These are phyloP conservation scores for Nemania sp. DNA, from an alignment of 2,329 filamentous ascomycete genomes.

Conservation along the genomic window DNA sequence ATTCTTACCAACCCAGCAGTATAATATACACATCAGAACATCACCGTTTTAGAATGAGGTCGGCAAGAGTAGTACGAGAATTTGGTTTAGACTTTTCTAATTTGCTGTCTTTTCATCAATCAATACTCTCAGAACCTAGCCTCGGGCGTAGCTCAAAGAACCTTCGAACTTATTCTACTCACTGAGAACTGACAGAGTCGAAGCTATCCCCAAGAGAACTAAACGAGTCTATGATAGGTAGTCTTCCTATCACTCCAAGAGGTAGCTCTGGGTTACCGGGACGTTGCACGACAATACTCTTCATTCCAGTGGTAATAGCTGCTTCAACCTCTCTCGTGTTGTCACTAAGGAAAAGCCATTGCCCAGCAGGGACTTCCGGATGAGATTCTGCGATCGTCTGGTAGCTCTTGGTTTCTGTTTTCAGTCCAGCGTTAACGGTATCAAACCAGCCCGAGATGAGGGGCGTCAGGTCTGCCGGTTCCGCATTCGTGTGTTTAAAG, in stretches of 20 bases:
- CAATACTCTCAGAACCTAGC: too few relatives aligned
- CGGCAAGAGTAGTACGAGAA: too few relatives aligned
- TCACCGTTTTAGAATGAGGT: too few relatives aligned
- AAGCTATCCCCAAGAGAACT: conserved; percentile 34
- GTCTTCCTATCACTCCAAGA: conserved; percentile 48
- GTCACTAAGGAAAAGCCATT: conserved; percentile 81
- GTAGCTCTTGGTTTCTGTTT: conserved; percentile 71
- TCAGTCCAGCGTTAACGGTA: conserved; percentile 78
- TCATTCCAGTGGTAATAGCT: conserved; percentile 66
- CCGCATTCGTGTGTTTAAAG: conserved; percentile 68
- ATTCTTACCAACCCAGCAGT: too few relatives aligned
- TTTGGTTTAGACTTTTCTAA: too few relatives aligned
- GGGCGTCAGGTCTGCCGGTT: conserved; percentile 61
- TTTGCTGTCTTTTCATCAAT: too few relatives aligned
- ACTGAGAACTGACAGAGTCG: conserved; percentile 26
- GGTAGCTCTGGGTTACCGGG: conserved; percentile 72
- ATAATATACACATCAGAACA: too few relatives aligned
- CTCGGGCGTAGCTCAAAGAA: too few relatives aligned
- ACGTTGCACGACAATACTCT: conserved; percentile 63
- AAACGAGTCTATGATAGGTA: conserved; percentile 40
- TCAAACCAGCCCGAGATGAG: conserved; percentile 74
- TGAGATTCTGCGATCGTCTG: conserved; percentile 60
- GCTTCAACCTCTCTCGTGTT: conserved; percentile 72
- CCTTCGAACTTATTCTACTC: neutral
- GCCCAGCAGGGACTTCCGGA: conserved; percentile 50